Base-by-base conservation (phyloP, 768 basidiomycete species). In the Termitomyces sp. region DNA sequence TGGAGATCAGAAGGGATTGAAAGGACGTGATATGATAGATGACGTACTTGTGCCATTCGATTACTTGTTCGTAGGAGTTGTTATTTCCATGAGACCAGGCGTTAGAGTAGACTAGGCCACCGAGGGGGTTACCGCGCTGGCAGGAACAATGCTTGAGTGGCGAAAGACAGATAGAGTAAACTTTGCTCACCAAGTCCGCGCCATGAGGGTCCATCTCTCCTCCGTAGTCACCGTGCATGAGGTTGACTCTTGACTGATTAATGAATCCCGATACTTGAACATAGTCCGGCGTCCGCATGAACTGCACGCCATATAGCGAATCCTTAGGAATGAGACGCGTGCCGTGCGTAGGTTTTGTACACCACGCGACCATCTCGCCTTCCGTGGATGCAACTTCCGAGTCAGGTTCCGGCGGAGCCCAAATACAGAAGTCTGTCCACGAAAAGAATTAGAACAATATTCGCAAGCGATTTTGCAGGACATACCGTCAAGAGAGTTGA, bases 131-230 rank as follows among this genome's bases (percentile, higher is more conserved):
- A 23, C 62, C 62, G 20, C 62, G 59, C 62, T 63, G 6, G n/a
- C 36, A 32, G 11, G 11, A 3, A 31, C n/a, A 9, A 40, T 9
- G 16, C 25, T 33, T n/a, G 1, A 63, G 45, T 23, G 29, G 44
- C 25, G 27, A 45, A n/a, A n/a, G 15, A 53, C 22, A 20, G n/a
- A 29, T 31, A 4, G 40, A 22, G 18, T 3, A 35, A 40, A 25
- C 25, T 0, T 25, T 11, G 66, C 69, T 50, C 32, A 65, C 73
- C 22, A 72, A 51, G 65, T 90, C 89, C 56, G 87, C 86, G 54
- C 89, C 88, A 58, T 86, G 84, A 15, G 87, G 82, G 67, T 91
- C 86, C 49, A 90, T 77, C 69, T 92, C 90, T 54, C 90, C 91
- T 59, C 91, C 91, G 32, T 63, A 79, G 61, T 93, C 91, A 12